These are phyloP conservation scores for Mucor piriformis DNA, from an alignment of 371 early-diverging fungal genomes.

Conservation along the genomic window DNA sequence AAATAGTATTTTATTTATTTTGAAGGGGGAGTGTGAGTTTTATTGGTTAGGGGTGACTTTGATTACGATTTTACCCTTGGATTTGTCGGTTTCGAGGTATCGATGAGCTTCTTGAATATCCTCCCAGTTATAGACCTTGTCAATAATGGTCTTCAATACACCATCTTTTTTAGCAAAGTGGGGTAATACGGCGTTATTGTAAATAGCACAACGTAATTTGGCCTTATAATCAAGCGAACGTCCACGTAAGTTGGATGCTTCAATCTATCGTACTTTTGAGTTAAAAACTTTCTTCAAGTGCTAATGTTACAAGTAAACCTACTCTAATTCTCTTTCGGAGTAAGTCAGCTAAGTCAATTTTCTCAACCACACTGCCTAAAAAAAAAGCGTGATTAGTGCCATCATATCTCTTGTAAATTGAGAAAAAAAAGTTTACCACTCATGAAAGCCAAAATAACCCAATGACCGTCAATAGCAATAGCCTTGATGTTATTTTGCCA, in stretches of 20 bases:
- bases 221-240: conserved; percentile 67
- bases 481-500: conserved; percentile 64
- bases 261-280: conserved; percentile 41
- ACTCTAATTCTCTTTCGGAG: conserved; percentile 68
- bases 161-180: conserved; percentile 45
- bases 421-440: too few species aligned
- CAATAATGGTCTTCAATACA: conserved; percentile 57
- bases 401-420: conserved; percentile 4
- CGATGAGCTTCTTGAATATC: conserved; percentile 68
- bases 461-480: conserved; percentile 72
- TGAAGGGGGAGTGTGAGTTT: conserved; percentile 23
- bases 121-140: conserved; percentile 67
- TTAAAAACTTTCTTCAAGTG: not conserved
- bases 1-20: conserved; percentile 6
- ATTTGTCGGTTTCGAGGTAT: conserved; percentile 66
- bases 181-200: conserved; percentile 49
- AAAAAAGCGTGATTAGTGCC: not conserved
- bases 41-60: conserved; percentile 19
- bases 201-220: conserved; percentile 50
- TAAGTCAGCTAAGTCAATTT: conserved; percentile 55
- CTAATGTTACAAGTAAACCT: conserved; percentile 9
- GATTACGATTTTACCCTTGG: conserved; percentile 65
- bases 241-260: conserved; percentile 73
- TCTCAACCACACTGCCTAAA: conserved; percentile 46
- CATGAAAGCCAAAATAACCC: conserved; percentile 72